Evolutionary conservation across 257 asterid species (phyloP), one percentile per base, ranked within the genome.

Genomic region (Nicotiana benthamiana): DNA sequence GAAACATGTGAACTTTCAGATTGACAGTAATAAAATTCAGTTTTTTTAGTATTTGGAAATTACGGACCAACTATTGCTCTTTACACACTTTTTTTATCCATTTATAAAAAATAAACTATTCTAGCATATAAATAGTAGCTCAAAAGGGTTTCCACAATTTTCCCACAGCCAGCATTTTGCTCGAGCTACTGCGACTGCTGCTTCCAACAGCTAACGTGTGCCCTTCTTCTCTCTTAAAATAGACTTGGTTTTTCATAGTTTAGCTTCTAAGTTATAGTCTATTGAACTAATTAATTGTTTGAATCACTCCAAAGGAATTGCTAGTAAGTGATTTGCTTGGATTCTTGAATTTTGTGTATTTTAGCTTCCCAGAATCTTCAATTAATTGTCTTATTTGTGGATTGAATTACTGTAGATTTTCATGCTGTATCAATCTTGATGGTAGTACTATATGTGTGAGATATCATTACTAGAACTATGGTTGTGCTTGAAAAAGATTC

Each of bases 91-190:
- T 40, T 40, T 40, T 40, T 40, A 8, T 40, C 48, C 48, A 40
- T 9, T 40, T 40, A 40, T 9, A 8, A 9, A 24, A 15, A 27
- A 27, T 26, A 27, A 12, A 63, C 13, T 6, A 18, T 15, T 27
- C 1, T 13, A 12, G 66, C 16, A 5, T 64, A 64, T 28, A 64
- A 64, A 64, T 64, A 64, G 26, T 16, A 64, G 46, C 79, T 48
- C 43, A 48, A 48, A 74, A 74, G 79, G 79, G 79, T 46, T 48
- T 74, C 78, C 24, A 7, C 43, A 74, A 13, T 46, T 74, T 70
- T 74, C 26, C 79, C 30, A 48, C 61, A 24, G 60, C 61, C 36
- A 46, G n/a, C 32, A 32, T 32, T 72, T 26, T 74, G 40, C 40
- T 24, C 22, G 79, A 48, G 79, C 43, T 74, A 74, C 40, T 72